Evolutionary conservation across 2,329 filamentous ascomycete species (phyloP).

Genomic region (Nigrospora osmanthi): DNA sequence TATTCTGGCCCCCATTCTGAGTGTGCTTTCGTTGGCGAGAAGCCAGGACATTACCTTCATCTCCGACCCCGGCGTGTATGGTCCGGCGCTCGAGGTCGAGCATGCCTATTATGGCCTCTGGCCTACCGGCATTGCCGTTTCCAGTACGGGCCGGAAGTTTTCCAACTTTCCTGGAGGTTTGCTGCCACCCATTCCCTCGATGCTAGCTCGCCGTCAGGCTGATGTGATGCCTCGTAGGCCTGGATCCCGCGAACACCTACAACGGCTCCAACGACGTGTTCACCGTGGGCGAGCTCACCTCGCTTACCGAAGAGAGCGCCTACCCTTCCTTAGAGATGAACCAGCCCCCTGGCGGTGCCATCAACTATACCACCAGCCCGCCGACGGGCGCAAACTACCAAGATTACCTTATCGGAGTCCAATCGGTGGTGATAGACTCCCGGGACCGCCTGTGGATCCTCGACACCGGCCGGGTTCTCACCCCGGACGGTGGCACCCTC

Average conservation of each 20-base stretch:
- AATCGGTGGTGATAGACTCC: constrained; percentile 42
- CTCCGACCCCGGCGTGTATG: constrained; percentile 13
- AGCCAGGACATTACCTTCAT: no score
- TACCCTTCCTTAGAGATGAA: constrained; percentile 28
- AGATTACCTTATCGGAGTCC: constrained; percentile 41
- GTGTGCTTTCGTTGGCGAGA: no score
- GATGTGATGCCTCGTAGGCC: constrained; percentile 17
- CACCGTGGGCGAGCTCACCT: constrained; percentile 29
- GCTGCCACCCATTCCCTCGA: not conserved
- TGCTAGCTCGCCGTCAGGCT: not conserved
- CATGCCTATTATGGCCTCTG: constrained; percentile 44
- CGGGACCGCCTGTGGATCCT: constrained; percentile 43
- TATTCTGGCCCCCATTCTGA: no score
- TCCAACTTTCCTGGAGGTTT: constrained; percentile 36
- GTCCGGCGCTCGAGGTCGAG: constrained; percentile 35
- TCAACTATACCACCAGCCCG: constrained; percentile 8
- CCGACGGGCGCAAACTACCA: constrained; percentile 33
- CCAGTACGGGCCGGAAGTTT: constrained; percentile 39
- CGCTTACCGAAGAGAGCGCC: constrained; percentile 10
- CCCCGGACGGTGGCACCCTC: constrained; percentile 34
- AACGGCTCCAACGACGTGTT: constrained; percentile 24
- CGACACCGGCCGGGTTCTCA: constrained; percentile 45
- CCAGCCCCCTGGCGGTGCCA: constrained; percentile 22
- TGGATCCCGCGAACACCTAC: constrained; percentile 38
- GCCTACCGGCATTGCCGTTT: constrained; percentile 39